Evolutionary conservation across 768 basidiomycete genomes (phyloP), one percentile per base, ranked within the genome.

Genomic region (Phlegmacium glaucopus): DNA sequence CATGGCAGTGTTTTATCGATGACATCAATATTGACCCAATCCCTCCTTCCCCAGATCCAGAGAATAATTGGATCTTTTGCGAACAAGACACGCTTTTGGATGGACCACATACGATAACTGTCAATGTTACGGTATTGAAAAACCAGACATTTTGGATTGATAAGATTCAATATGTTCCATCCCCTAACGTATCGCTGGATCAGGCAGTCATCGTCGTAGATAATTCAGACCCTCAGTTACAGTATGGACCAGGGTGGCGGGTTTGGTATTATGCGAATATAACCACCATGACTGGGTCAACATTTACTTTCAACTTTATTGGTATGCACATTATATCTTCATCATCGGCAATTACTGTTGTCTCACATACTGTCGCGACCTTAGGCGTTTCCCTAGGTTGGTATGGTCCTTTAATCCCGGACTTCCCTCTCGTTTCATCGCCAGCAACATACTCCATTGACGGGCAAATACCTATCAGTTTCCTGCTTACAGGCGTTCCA

Each of bases 391-490:
- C 59, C 12, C 25, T 63, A 5, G 57, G 54, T 28, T 63, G 61
- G 61, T 63, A 58, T 42, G 57, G 56, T 18, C 53, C 53, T 36
- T 58, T 61, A 28, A 56, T 54, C 2, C 18, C 22, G 9, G 59
- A 59, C 47, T 42, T 44, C 8, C 56, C 54, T 11, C 45, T 48
- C 13, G 45, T n/a, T n/a, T n/a, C n/a, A n/a, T n/a, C n/a, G n/a
- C n/a, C n/a, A n/a, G n/a, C n/a, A n/a, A n/a, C 48, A 29, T 63
- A 56, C 36, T 45, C 52, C 40, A 44, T 67, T 6, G 66, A 67
- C 25, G 55, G 47, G 0, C 47, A 48, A 22, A 32, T 42, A 7
- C 50, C 50, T 5, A 47, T 44, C n/a, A 45, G 30, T 15, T 64
- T 64, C 38, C 34, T 56, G 6, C 44, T 64, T 10, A 48, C 48